Evolutionary conservation across 306 rosid genomes (phyloP), one percentile per base, ranked within the genome.

Genomic region (Phaseolus lunatus): DNA sequence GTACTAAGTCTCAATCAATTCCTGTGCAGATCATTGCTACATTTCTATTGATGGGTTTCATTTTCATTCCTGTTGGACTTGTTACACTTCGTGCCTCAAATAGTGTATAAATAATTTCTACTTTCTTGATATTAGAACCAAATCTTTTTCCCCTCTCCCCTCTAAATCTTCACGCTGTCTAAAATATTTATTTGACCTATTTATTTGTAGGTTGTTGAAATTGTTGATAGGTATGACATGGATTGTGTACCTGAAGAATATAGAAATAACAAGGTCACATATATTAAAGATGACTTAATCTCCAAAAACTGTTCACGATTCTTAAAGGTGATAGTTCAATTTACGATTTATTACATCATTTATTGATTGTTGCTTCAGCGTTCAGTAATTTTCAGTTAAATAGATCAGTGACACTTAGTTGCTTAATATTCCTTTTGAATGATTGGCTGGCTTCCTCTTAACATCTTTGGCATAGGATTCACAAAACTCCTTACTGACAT

Each of bases 21-120:
- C 72, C 52, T 49, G 65, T 85, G 85, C 91, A 94, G 98, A 96
- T 94, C 79, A 87, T 92, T 73, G 68, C 89, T 13, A 86, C 89
- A 74, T 94, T 90, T 84, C 78, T 92, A 33, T 65, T 89, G 83
- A 80, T 87, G 79, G 91, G 96, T 66, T 70, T 87, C 48, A 57
- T 90, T 68, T 92, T 92, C 89, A 85, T 94, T 89, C 98, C 98
- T 11, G 73, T 83, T 37, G 98, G 98, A 74, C 78, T 94, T 84
- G 59, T 94, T 70, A 80, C 89, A 65, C 95, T 94, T 58, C 88
- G 78, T 35, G 84, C 91, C 33, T 92, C 98, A 5, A 84, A 70
- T 66, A 89, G 76, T 80, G 98, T 94, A 89, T 76, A 64, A 78
- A 74, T 76, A 52, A 35, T 74, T 35, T 82, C 67, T 67, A 48